These are phyloP conservation scores for slime mould (Dictyostelium discoideum) DNA, from an alignment of 78 protist genomes.

Conservation along the genomic window DNA sequence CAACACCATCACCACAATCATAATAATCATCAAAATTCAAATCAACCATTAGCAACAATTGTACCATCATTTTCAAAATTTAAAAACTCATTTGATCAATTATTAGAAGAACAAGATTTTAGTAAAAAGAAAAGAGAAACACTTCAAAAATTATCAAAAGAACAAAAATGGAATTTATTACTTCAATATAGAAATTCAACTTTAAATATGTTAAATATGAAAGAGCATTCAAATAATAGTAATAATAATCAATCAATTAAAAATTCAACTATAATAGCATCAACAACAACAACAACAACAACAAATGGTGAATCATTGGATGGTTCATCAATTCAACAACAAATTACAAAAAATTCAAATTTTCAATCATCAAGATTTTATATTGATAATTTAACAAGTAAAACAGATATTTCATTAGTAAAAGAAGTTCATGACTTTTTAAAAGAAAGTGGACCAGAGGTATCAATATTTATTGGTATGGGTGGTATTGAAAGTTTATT, in stretches of 20 bases:
- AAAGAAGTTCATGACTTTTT: slow-evolving; percentile 10
- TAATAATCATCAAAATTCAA: neutral
- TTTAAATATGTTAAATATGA: slow-evolving; percentile 14
- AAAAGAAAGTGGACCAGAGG: slow-evolving; percentile 26
- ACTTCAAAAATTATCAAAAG: slow-evolving; percentile 22
- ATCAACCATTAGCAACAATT: neutral
- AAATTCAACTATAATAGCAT: neutral
- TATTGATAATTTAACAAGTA: neutral
- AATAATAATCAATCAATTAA: neutral
- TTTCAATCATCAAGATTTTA: slow-evolving; percentile 18
- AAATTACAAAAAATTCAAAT: neutral
- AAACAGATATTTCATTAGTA: neutral
- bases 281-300: neutral
- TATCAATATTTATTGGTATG: slow-evolving; percentile 15
- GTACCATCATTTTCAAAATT: slow-evolving; percentile 42
- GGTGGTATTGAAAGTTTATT: slow-evolving; percentile 21
- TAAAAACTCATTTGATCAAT: slow-evolving; percentile 20
- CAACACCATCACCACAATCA: neutral
- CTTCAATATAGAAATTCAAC: slow-evolving; percentile 36
- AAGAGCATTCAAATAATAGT: neutral
- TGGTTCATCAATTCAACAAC: neutral
- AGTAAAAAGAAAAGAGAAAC: slow-evolving; percentile 31
- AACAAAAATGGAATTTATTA: slow-evolving; percentile 36
- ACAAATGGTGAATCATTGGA: neutral
- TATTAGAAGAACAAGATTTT: slow-evolving; percentile 37